Conservation (phyloP, 768 basidiomycete species). For the Asterophora parasitica region DNA sequence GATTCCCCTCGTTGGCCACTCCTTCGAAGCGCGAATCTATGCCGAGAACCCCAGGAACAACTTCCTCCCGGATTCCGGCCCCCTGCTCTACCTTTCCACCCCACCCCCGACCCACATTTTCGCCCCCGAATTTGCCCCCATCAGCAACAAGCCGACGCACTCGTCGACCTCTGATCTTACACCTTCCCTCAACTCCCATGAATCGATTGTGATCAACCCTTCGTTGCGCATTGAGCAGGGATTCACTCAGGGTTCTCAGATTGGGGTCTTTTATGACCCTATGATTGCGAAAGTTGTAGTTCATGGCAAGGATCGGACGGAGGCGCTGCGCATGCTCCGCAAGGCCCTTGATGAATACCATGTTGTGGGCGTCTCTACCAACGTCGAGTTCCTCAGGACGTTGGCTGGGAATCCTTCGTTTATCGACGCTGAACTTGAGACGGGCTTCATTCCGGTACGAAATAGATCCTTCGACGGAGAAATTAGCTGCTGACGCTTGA, state of each 20-base stretch:
- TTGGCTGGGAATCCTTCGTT: constrained; percentile 79
- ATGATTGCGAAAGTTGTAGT: constrained; percentile 92
- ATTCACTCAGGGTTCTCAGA: constrained; percentile 72
- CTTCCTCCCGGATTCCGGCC: constrained; percentile 89
- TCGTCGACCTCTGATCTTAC: constrained; percentile 23
- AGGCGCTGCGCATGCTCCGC: constrained; percentile 76
- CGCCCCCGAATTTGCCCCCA: constrained; percentile 40
- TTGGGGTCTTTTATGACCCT: constrained; percentile 87
- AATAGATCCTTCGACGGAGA: constrained; percentile 13
- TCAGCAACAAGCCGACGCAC: constrained; percentile 18
- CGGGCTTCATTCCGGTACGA: constrained; percentile 81
- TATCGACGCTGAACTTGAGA: constrained; percentile 77
- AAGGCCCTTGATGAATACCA: constrained; percentile 84
- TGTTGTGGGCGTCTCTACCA: constrained; percentile 88
- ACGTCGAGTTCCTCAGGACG: constrained; percentile 79
- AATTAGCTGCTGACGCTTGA: neutral
- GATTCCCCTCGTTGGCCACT: constrained; percentile 86
- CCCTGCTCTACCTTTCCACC: constrained; percentile 74
- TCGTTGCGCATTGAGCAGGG: constrained; percentile 88
- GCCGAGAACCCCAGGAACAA: constrained; percentile 92
- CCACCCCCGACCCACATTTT: constrained; percentile 70
- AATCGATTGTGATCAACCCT: constrained; percentile 38
- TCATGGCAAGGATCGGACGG: constrained; percentile 77
- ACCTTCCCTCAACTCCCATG: constrained; percentile 26
- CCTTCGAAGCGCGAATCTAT: constrained; percentile 93